phyloP scores from a whole-genome alignment of 148 eudicot species.

The Fagopyrum esculentum region DNA sequence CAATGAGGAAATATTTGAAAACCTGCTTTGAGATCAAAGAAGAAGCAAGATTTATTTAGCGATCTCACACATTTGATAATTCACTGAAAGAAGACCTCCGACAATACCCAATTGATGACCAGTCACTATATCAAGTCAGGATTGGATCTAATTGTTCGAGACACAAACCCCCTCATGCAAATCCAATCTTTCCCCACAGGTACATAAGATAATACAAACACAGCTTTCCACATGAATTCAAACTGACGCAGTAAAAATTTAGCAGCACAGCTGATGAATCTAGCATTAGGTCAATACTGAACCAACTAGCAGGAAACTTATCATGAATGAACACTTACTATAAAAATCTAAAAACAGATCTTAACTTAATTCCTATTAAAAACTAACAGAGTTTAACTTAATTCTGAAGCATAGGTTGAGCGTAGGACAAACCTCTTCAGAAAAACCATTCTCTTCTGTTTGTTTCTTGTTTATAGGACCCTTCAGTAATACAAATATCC shows the following conservation, averaged over 20 bases:
- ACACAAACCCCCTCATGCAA: not conserved
- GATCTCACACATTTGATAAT: not conserved
- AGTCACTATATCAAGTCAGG: not conserved
- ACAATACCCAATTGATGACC: not conserved
- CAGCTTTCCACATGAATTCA: not conserved
- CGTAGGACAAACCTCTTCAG: slow-evolving; percentile 34
- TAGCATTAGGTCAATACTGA: not conserved
- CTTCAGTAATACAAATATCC: slow-evolving; percentile 28
- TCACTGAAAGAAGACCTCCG: not conserved
- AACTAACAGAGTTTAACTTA: not conserved
- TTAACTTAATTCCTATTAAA: not conserved
- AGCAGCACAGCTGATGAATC: not conserved
- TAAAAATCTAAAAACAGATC: not conserved
- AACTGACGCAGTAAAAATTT: not conserved
- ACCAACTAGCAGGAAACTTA: not conserved
- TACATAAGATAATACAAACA: slow-evolving; percentile 1
- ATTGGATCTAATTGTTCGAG: not conserved
- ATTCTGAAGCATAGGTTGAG: not conserved
- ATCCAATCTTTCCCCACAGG: not conserved
- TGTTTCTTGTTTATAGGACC: slow-evolving; percentile 39
- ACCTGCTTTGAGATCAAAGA: slow-evolving; percentile 10
- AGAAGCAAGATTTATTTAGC: not conserved
- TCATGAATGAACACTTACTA: not conserved
- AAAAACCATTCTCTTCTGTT: slow-evolving; percentile 49
- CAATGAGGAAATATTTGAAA: slow-evolving; percentile 11